Evolutionary conservation across 148 eudicot species (phyloP).

Genomic region (Nyssa sinensis): DNA sequence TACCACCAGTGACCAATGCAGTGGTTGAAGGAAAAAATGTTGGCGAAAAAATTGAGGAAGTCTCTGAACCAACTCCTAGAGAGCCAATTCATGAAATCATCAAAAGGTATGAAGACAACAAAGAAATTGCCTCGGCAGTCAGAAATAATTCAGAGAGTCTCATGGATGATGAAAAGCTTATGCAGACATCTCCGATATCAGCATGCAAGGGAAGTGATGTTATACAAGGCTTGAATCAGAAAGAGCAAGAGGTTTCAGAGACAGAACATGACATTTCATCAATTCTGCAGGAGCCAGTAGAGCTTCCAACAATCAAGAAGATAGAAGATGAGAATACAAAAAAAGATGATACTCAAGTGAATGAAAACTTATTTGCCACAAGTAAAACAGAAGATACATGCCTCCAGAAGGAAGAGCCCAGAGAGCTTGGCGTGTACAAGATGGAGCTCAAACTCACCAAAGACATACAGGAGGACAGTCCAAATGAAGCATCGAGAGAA

Average conservation of each 20-base stretch:
- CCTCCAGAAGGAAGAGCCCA: slow-evolving; percentile 6
- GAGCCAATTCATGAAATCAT: slow-evolving; percentile 9
- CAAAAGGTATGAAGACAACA: slow-evolving; percentile 1
- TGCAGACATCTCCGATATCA: not conserved
- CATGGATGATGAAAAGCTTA: slow-evolving; percentile 8
- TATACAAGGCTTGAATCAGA: slow-evolving; percentile 6
- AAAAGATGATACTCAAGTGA: not conserved
- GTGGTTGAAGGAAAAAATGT: slow-evolving; percentile 4
- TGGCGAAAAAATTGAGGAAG: not conserved
- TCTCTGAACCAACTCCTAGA: slow-evolving; percentile 10
- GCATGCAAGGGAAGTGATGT: slow-evolving; percentile 8
- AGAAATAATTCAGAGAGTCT: slow-evolving; percentile 5
- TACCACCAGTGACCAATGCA: slow-evolving; percentile 11
- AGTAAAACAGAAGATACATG: slow-evolving; percentile 9
- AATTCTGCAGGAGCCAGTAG: slow-evolving; percentile 29
- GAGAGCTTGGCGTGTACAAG: slow-evolving; percentile 15
- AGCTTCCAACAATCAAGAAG: not conserved
- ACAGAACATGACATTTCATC: not conserved
- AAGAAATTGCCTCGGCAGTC: not conserved
- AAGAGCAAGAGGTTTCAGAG: slow-evolving; percentile 10
- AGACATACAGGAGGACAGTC: slow-evolving; percentile 11
- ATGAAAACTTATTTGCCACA: slow-evolving; percentile 4
- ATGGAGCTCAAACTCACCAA: slow-evolving; percentile 5
- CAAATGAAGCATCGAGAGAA: slow-evolving; percentile 13
- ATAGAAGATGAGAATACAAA: not conserved